Base-by-base conservation (phyloP, 805 yeast species). In the Pichia phayaonensis region DNA sequence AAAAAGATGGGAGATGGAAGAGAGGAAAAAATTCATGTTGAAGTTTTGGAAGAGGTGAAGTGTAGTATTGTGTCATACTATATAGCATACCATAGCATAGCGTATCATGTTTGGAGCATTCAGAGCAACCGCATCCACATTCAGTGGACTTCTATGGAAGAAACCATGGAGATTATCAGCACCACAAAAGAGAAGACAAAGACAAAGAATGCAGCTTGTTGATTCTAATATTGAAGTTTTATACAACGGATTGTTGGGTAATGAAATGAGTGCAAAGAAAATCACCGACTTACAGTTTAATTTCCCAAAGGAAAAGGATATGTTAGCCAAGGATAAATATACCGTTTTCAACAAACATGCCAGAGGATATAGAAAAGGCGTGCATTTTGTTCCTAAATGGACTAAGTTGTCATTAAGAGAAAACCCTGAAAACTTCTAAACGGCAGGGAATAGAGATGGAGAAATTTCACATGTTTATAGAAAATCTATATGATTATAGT, bases 331-430 rank as follows among this genome's bases (percentile, higher is more conserved):
- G 56, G 95, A 94, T 70, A 92, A 92, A 68, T 94, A 94, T 70
- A 83, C 95, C 44, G 84, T 89, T 1, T 92, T 86, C 71, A 82
- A 80, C 69, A 84, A 79, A 67, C 81, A 81, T 60, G 77, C 83
- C 15, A 80, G 76, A 61, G 83, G 83, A 21, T 94, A 92, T 70
- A 81, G 98, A 72, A 92, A 90, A 71, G 83, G 90, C 56, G 81
- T 87, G 24, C 98, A 92, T 63, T 72, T 81, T 66, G 86, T 84
- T 42, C 96, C 97, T 21, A 87, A 90, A 64, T 90, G 96, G 95
- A 90, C 97, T 49, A 89, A 84, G 71, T 65, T 80, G 55, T 80
- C 95, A 10, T 76, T 83, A 67, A 82, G 97, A 72, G 81, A 77
- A 52, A 85, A 86, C 62, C 97, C 97, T 43, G 75, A 75, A 53